Evolutionary conservation across 176 grass and related monocot genomes (phyloP).

Genomic region (Oryza rufipogon): DNA sequence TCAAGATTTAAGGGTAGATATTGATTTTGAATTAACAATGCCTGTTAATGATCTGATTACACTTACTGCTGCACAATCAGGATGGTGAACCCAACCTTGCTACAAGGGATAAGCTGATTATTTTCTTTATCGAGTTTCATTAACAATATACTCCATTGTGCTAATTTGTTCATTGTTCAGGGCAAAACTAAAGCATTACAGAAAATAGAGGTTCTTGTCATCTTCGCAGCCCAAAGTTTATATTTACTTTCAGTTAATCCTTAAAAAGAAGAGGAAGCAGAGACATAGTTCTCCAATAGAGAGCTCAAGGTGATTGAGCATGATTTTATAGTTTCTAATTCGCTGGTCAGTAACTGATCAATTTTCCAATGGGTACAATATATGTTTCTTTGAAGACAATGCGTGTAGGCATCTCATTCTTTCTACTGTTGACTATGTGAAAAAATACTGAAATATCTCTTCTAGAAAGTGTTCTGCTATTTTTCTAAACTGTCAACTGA

Average conservation of each 20-base stretch:
- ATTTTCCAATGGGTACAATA: slow-evolving; percentile 12
- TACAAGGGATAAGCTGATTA: background rate
- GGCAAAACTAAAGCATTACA: slow-evolving; percentile 19
- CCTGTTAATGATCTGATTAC: slow-evolving; percentile 1
- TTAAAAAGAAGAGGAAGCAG: background rate
- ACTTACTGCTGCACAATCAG: background rate
- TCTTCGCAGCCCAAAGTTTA: slow-evolving; percentile 12
- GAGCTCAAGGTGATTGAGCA: background rate
- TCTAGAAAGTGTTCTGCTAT: background rate
- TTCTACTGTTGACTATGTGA: background rate
- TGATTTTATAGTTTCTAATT: background rate
- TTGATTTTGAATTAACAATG: slow-evolving; percentile 10
- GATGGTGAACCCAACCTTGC: background rate
- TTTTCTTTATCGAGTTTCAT: slow-evolving; percentile 6
- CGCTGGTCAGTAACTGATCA: slow-evolving; percentile 8
- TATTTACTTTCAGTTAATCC: background rate
- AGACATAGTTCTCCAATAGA: slow-evolving; percentile 3
- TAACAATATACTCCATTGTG: slow-evolving; percentile 1
- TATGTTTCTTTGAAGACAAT: background rate
- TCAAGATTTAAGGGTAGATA: background rate
- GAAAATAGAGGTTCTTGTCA: background rate
- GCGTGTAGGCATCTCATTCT: background rate
- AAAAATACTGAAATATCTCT: slow-evolving; percentile 10
- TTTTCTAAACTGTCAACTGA: slow-evolving; percentile 1
- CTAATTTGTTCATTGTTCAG: slow-evolving; percentile 3